Base-by-base conservation (phyloP, 371 early-diverging fungal genomes). In the Sporodiniella umbellata region DNA sequence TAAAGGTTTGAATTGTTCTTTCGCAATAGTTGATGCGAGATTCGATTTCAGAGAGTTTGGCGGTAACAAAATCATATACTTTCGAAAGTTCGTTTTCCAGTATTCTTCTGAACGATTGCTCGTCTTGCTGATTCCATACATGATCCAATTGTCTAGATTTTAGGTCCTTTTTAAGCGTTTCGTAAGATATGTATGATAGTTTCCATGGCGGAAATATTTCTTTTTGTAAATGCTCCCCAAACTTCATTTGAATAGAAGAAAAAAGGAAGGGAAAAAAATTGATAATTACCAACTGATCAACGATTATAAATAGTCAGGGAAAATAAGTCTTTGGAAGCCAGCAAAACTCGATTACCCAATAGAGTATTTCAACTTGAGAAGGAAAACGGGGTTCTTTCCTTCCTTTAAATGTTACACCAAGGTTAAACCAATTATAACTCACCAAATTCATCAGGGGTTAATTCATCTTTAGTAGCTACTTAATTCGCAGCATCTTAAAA, bases 21-120 rank as follows among this genome's bases (percentile, higher is more conserved):
- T 95, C 91, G 69, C 89, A 87, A 64, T 94, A 87, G 57, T 84
- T 81, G 21, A 92, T 88, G 18, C 90, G 79, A 21, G 88, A 81
- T 49, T 83, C 82, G 15, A 93, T 79, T 64, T 95, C 95, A 48
- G 84, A 84, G 53, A 85, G 68, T 66, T 94, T 93, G 52, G 88
- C 75, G 39, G 79, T 64, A 40, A 90, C 83, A 64, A 92, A 93
- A 48, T 84, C 75, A 42, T 84, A 80, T 14, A 92, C 90, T 78
- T 89, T 93, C 42, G 85, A 85, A 17, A 93, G 79, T 58, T 93
- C 94, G 8, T 81, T 70, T 28, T 84, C 87, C 2, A 92, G 59
- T 17, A 73, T 62, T 45, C 80, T 75, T n/a, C 89, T 78, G 68
- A 93, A 92, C 42, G 80, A 75, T 5, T 70, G 65, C 60, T 93